Base-by-base conservation (phyloP, 2,329 filamentous ascomycete genomes). In the Fusarium sp. region DNA sequence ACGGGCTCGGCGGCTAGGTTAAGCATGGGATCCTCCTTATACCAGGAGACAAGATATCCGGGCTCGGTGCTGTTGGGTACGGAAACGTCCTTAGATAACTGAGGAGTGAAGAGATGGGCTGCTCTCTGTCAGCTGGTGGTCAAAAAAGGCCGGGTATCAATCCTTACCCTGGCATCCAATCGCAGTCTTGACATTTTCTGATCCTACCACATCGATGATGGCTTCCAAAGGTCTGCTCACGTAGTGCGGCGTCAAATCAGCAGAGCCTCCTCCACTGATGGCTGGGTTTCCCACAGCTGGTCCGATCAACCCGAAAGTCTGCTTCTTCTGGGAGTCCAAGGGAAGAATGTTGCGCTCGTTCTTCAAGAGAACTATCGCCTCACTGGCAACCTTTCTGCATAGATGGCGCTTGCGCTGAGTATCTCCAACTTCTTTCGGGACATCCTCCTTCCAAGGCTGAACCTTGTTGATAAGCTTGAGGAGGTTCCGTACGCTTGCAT, bases 321-420 rank as follows among this genome's bases (percentile, higher is more conserved):
- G 68, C 27, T 44, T 69, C 33, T 65, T 71, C 0, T 58, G 49
- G 6, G 71, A 42, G 12, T 76, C 24, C 6, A 70, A 27, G 0
- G 68, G 68, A 2, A 70, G 51, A 3, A 44, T 12, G 0, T 35
- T 38, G 12, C 40, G 27, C 9, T 68, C 57, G 20, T 78, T 74
- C 63, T 77, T 77, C 7, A 75, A 64, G 2, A 72, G 66, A 8
- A 67, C 69, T n/a, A 92, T 88, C 1, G 88, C 89, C 64, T 91
- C 87, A 0, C 86, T 84, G 5, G 90, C 64, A 17, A 62, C 62
- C 24, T 65, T 59, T 38, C 66, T 57, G 27, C 61, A 63, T 1
- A 74, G 27, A 14, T 77, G 75, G 11, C 79, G 79, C 29, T 67
- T 65, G 49, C 79, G 76, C 22, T 38, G 20, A 4, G 62, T 62